Evolutionary conservation across 2,329 filamentous ascomycete genomes (phyloP), one percentile per base, ranked within the genome.

Genomic region (Claviceps fusiformis): DNA sequence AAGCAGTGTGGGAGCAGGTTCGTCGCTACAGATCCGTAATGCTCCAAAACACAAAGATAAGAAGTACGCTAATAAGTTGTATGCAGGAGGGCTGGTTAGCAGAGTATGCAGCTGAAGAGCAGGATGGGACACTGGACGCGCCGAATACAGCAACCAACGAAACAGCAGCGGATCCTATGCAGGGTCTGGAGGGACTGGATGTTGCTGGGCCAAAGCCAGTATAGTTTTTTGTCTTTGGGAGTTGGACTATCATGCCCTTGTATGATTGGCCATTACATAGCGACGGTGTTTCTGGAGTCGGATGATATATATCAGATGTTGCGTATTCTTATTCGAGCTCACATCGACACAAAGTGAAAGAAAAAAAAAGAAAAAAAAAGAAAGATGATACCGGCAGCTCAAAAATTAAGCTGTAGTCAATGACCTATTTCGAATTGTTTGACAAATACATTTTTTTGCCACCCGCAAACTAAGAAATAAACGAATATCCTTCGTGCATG

Each of bases 1-100:
- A 86, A 48, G 95, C 93, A 35, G 78, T 98, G 50, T 98, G 93
- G 95, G 89, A 96, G 70, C 92, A 97, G 84, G 93, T 95, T 71
- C 52, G 80, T 70, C 47, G 56, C n/a, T 54, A 31, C 39, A 24
- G 29, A 43, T 47, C 7, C 49, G 6, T 60, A 54, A 44, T 11
- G 17, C 6, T 37, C 9, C 48, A 27, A 15, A 24, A 2, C 24
- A 24, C 24, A 24, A 24, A 24, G 24, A 24, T 1, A 37, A 37
- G 10, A 10, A 19, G 13, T 19, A 39, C 19, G 46, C 50, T 57
- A 33, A 57, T 31, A 13, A 15, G 3, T 41, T 2, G 19, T n/a
- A 29, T 31, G 55, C 62, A 97, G 92, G 95, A 98, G 75, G 87
- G 87, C 45, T 98, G 93, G 82, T 73, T 97, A 64, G 87, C 90